Evolutionary conservation across 495 filamentous ascomycete species (phyloP), one percentile per base, ranked within the genome.

Genomic region (Trichoderma erinaceum): DNA sequence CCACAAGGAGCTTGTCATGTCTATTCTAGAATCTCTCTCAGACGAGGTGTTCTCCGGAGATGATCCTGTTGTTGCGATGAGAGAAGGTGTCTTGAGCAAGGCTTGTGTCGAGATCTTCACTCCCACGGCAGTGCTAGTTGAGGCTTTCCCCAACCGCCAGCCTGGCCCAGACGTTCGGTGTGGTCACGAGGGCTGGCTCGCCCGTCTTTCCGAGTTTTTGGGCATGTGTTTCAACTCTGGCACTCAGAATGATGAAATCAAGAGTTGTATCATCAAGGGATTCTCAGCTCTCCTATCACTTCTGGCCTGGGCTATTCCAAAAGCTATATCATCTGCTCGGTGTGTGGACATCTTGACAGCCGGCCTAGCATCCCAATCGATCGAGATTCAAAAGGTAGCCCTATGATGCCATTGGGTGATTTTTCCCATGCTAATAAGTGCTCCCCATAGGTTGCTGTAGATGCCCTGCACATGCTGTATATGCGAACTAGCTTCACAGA

Each of bases 41-140:
- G 96, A 98, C 71, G 96, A 97, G 70, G 86, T 98, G 38, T 97
- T 97, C 78, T 91, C 89, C 70, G 86, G 89, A 4, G 95, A 98
- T 70, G 95, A 98, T 78, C 83, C 89, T 4, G 87, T 90, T 5
- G 93, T 93, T 32, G 91, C 88, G 16, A 74, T 97, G 67, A 87
- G 95, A 61, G 91, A 92, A 72, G 87, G 86, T 43, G 87, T 91
- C 27, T 83, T 99, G 66, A 96, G 92, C 74, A 90, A 90, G 72
- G 90, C 91, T 12, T 90, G 93, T 73, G 89, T 97, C 67, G 94
- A 98, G 71, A 92, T 98, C 65, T 96, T 97, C 75, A 92, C 92
- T 0, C 92, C 96, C 5, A 79, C 87, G 32, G 77, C 79, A 7
- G 87, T 96, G n/a, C 84, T 96, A 48, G 78, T 82, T 68, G 88